Evolutionary conservation across 306 rosid genomes (phyloP), one percentile per base, ranked within the genome.

Genomic region (Vicia faba): DNA sequence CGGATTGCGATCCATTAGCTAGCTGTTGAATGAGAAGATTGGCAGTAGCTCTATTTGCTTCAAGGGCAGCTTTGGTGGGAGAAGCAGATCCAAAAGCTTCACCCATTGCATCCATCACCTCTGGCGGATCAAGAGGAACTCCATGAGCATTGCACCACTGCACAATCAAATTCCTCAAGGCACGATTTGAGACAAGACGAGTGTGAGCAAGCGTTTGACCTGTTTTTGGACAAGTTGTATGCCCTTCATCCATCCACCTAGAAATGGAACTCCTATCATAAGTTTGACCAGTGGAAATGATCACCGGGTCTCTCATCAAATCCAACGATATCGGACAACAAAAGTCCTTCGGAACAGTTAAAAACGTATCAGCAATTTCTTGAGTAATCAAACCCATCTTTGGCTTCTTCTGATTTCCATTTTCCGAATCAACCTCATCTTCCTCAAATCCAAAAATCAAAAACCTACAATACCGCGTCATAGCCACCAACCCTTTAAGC

Each of bases 171-270:
- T 81, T 89, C 86, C 91, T 81, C 71, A 92, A 71, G 5, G 98
- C 96, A 1, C 87, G 88, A 59, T 92, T 92, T 0, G 95, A 88
- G 61, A 85, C 88, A 3, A 89, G 91, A 16, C 83, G 81, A 3
- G 75, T 86, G 73, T 86, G 77, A 18, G 76, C 73, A 50, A 92
- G 91, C 84, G 90, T 80, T 79, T 89, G 98, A n/a, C 98, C 98
- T 0, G 98, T 86, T 60, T 92, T 92, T 0, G 98, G 98, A 55
- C 98, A 92, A 73, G 79, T 84, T 46, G 86, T 87, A 75, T 92
- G 96, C 67, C 98, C 96, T 75, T 89, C 98, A 65, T 89, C 96
- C 88, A 88, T 61, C 98, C 98, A 92, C 85, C 98, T 76, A 0
- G 93, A 70, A 57, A 92, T 92, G 0, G 87, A 88, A 65, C 85